phyloP scores from a whole-genome alignment of 2,329 filamentous ascomycete species.

The Aspergillus cejpii region DNA sequence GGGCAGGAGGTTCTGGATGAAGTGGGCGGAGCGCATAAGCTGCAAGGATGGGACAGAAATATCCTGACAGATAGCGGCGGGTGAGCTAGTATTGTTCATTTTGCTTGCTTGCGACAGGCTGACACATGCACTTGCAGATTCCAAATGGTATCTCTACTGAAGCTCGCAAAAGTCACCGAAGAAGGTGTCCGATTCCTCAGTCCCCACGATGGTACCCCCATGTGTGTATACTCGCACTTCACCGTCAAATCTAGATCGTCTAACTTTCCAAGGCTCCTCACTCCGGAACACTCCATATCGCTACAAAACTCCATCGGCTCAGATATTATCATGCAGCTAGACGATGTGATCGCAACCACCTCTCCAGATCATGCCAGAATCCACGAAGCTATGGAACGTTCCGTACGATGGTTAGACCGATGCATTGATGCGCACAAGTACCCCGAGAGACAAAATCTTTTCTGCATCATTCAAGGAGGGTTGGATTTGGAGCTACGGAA shows the following conservation, averaged over 20 bases:
- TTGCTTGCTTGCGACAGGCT: conserved; percentile 2
- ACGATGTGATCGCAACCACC: conserved; percentile 95
- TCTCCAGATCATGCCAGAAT: conserved; percentile 84
- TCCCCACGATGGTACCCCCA: conserved; percentile 88
- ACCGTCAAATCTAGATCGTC: not conserved
- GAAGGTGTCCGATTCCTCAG: conserved; percentile 94
- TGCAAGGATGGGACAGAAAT: conserved; percentile 94
- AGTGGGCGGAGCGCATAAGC: conserved; percentile 84
- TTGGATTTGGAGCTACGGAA: conserved; percentile 78
- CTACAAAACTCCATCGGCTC: conserved; percentile 96
- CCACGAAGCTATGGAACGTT: conserved; percentile 89
- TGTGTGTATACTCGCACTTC: conserved; percentile 46
- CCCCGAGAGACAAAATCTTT: conserved; percentile 78
- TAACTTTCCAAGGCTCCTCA: conserved; percentile 59
- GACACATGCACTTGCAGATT: conserved; percentile 53
- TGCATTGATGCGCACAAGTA: conserved; percentile 87
- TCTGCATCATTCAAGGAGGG: conserved; percentile 97
- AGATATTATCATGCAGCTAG: conserved; percentile 99
- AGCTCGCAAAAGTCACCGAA: conserved; percentile 89
- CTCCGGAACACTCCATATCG: conserved; percentile 91
- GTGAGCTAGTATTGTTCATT: conserved; percentile 27
- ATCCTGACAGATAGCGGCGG: conserved; percentile 67
- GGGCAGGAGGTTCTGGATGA: conserved; percentile 82
- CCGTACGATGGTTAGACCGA: conserved; percentile 89
- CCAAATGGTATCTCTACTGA: conserved; percentile 95